Conservation (phyloP, 306 rosid species). For the Lathyrus aphaca region DNA sequence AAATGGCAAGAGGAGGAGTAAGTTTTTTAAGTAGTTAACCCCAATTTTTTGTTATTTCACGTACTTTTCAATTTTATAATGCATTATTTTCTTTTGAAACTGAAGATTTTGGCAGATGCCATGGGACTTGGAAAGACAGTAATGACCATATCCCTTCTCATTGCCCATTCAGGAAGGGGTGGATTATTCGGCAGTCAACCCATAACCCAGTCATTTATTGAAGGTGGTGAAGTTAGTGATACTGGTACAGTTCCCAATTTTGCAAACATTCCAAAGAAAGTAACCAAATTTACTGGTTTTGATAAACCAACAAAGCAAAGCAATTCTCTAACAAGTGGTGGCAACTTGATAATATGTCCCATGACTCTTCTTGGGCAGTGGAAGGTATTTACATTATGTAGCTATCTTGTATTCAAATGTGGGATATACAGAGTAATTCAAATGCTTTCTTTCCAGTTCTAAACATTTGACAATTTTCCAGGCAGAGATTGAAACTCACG, state of each 20-base stretch:
- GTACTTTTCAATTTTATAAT: constrained; percentile 31
- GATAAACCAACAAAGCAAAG: constrained; percentile 64
- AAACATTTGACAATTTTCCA: constrained; percentile 50
- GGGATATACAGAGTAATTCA: constrained; percentile 21
- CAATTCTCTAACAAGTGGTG: constrained; percentile 61
- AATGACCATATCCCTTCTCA: constrained; percentile 91
- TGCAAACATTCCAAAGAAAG: constrained; percentile 49
- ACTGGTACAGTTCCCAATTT: constrained; percentile 41
- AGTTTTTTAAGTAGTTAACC: constrained; percentile 45
- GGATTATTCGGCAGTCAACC: constrained; percentile 57
- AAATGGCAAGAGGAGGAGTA: constrained; percentile 98
- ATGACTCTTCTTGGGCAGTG: constrained; percentile 96
- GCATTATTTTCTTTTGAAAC: constrained; percentile 42
- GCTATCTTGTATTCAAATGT: constrained; percentile 22
- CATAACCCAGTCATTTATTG: constrained; percentile 42
- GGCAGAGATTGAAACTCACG: constrained; percentile 95
- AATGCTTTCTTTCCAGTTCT: constrained; percentile 28
- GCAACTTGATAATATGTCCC: constrained; percentile 85
- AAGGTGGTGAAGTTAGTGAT: constrained; percentile 53
- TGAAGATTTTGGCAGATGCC: constrained; percentile 95
- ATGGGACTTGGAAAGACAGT: constrained; percentile 99
- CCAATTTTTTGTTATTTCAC: constrained; percentile 4
- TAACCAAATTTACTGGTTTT: constrained; percentile 64
- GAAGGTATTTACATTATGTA: constrained; percentile 64
- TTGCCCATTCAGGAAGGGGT: constrained; percentile 67